Conservation (phyloP, 345 rosid genomes). For the Aquilaria sinensis region DNA sequence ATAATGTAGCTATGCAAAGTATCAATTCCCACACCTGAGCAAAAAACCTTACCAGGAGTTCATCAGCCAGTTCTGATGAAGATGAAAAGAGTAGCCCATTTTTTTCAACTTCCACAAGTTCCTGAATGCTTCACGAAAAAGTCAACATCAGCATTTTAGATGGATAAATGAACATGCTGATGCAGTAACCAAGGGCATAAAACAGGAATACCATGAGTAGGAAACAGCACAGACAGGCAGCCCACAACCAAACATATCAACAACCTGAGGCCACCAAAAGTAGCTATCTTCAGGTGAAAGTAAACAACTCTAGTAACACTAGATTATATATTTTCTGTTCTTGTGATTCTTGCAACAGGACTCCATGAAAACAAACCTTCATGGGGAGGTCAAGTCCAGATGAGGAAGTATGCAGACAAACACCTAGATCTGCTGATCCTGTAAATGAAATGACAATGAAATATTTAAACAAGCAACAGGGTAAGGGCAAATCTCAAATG, state of each 20-base stretch:
- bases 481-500: no score
- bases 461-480: not conserved
- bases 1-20: not conserved
- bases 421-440: slow-evolving; percentile 93
- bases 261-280: slow-evolving; percentile 51
- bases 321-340: not conserved
- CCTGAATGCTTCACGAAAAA: slow-evolving; percentile 56
- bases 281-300: not conserved
- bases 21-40: not conserved
- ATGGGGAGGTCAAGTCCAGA: slow-evolving; percentile 97
- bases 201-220: slow-evolving; percentile 68
- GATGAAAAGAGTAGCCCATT: slow-evolving; percentile 97
- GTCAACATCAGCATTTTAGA: slow-evolving; percentile 5
- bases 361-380: slow-evolving; percentile 46
- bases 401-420: slow-evolving; percentile 96
- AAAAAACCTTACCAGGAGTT: slow-evolving; percentile 54
- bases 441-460: slow-evolving; percentile 14
- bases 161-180: not conserved
- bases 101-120: slow-evolving; percentile 69
- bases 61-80: slow-evolving; percentile 84
- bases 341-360: not conserved
- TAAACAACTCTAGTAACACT: not conserved
- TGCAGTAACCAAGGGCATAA: not conserved
- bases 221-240: slow-evolving; percentile 94
- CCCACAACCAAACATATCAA: slow-evolving; percentile 99